A percentile compares a stretch with the other conserved stretches of the same genome.
These are phyloP conservation scores for Poteriospumella lacustris DNA, from an alignment of 108 stramenopile genomes.

Conservation along the genomic window DNA sequence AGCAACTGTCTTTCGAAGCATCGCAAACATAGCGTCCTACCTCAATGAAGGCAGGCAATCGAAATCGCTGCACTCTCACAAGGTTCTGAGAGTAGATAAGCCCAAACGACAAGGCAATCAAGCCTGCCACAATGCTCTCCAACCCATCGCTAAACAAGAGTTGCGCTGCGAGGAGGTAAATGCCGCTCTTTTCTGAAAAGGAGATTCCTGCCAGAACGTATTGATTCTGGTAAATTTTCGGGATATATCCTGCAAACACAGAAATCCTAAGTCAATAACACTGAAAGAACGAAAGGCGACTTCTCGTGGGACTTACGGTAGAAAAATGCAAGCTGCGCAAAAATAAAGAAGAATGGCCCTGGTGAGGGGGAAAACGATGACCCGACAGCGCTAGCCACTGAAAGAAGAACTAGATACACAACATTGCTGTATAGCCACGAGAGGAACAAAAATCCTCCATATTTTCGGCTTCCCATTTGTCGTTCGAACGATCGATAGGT, in stretches of 20 bases:
- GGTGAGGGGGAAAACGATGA: not conserved
- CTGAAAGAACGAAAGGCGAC: not conserved
- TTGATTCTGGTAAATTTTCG: not conserved
- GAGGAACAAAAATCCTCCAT: not conserved
- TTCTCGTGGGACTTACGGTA: slow-evolving; percentile 16
- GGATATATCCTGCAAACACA: not conserved
- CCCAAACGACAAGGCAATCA: not conserved
- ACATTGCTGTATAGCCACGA: not conserved
- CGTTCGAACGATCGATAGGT: not conserved
- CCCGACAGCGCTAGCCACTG: not conserved
- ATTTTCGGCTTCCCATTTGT: slow-evolving; percentile 9
- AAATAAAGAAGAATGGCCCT: not conserved
- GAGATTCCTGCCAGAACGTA: not conserved
- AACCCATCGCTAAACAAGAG: not conserved
- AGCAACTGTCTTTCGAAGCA: no score
- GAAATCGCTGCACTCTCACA: not conserved
- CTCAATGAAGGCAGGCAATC: not conserved
- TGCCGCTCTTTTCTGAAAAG: not conserved
- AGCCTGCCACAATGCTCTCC: not conserved
- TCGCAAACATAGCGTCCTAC: no score
- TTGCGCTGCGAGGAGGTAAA: not conserved
- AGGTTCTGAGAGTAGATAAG: not conserved
- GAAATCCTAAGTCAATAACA: not conserved
- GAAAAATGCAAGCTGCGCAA: not conserved
- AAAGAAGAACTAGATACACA: not conserved